A percentile compares a stretch with the other conserved stretches of the same genome.
Evolutionary conservation across 2,329 filamentous ascomycete species (phyloP).

Genomic region (Aspergillus japonicus): DNA sequence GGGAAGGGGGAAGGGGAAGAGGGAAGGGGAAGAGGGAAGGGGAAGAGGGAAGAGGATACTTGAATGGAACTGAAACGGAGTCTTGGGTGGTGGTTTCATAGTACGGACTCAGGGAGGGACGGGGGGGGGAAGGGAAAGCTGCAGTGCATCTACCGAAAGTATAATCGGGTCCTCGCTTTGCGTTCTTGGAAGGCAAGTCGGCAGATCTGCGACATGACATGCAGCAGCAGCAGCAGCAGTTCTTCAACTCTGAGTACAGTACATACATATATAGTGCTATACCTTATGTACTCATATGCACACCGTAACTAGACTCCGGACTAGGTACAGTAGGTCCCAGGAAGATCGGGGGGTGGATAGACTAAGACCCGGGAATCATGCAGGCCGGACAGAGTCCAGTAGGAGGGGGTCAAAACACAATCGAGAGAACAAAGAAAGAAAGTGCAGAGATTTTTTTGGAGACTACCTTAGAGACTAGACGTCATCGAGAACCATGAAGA

Average conservation of each 20-base stretch:
- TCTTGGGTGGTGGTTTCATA: neutral
- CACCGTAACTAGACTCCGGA: too few relatives aligned
- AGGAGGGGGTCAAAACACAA: too few relatives aligned
- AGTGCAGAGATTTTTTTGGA: neutral
- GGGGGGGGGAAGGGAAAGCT: neutral
- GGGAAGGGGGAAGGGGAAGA: neutral
- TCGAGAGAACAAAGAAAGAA: too few relatives aligned
- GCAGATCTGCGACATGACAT: neutral
- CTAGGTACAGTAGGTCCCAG: too few relatives aligned
- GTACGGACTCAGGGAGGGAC: neutral
- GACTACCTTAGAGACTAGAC: neutral
- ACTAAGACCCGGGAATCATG: too few relatives aligned
- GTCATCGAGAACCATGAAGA: neutral
- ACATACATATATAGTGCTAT: too few relatives aligned
- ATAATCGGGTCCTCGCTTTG: neutral
- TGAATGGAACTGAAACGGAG: neutral
- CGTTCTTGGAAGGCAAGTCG: neutral
- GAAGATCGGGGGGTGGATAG: too few relatives aligned
- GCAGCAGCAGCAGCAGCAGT: neutral
- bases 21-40: neutral
- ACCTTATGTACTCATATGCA: too few relatives aligned
- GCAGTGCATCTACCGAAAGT: neutral
- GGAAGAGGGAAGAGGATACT: neutral
- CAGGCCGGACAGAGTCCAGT: too few relatives aligned
- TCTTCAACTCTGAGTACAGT: neutral